Evolutionary conservation across 192 early-diverging fungal genomes (phyloP), one percentile per base, ranked within the genome.

Genomic region (Entophlyctis helioformis): DNA sequence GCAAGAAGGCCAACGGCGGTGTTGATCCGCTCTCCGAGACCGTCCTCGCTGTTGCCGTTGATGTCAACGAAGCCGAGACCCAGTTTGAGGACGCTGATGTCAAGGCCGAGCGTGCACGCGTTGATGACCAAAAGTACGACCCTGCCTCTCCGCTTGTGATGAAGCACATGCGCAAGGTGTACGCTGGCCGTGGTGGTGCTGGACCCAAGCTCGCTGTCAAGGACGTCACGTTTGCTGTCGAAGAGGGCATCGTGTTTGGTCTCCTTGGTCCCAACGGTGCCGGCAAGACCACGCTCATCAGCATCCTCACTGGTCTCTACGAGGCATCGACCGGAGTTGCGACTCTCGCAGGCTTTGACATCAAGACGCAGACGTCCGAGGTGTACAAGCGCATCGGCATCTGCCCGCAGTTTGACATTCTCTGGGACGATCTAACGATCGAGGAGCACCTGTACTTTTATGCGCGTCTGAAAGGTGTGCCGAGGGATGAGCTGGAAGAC

Each of bases 281-380:
- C 2, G 83, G 83, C 33, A 86, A 86, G 59, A 78, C 84, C n/a
- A 82, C 84, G 5, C 54, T 85, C 39, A 83, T 86, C 31, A 60
- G 57, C 21, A 83, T 86, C 43, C 57, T 87, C 47, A 86, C 83
- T 9, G 83, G 83, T 10, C 44, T 86, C 13, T 83, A 81, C 45
- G 59, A 56, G 29, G 59, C 72, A 25, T 74, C 77, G 9, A 33
- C 54, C 9, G 85, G 85, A 18, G 50, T 50, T 26, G 83, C 83
- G 50, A 67, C 36, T 52, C 65, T 43, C 57, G 80, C 78, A 35
- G 74, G 78, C 0, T 81, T 52, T 39, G 65, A 85, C 48, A 51
- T 80, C 39, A 50, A 39, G 23, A 74, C 71, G 1, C 40, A 84
- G 24, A 74, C 61, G 35, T 53, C 50, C 24, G 51, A 71, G 33